Evolutionary conservation across 2,329 filamentous ascomycete species (phyloP), one percentile per base, ranked within the genome.

Genomic region (Pestalotiopsis sp.): DNA sequence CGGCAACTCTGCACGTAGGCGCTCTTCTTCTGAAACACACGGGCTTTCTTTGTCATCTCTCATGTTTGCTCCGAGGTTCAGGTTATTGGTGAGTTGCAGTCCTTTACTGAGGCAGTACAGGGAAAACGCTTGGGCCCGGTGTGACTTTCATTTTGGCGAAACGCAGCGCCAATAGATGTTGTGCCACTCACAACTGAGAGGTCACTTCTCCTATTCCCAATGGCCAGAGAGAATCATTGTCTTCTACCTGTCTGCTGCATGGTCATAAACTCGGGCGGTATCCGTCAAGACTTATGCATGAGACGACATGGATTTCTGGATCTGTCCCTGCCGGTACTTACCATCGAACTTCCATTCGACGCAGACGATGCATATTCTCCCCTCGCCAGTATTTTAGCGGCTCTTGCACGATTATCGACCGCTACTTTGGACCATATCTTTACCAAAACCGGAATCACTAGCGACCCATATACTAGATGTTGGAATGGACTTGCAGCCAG

Each of bases 31-130:
- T 36, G 62, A 64, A 64, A 64, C 62, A 23, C 41, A 38, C 45
- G 38, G 63, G 41, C 45, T 58, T 31, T 57, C 25, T 66, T 66
- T 17, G 63, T 66, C 63, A 66, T 36, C 52, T 66, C 63, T 66
- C 63, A 66, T 58, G 63, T 66, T 66, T 66, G 63, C 63, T 64
- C 27, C 62, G 31, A 23, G 23, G 25, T 17, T 38, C 45, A 23
- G n/a, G 38, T 45, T 57, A 45, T 31, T 49, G 38, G 39, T 13
- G 41, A 14, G 38, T 17, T 52, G n/a, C 23, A 45, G 20, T 25
- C 13, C 14, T 36, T 41, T 25, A 27, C 31, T 66, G 63, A 38
- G 63, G 63, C 45, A 39, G 23, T 64, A 64, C 62, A 64, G 52
- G 45, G 14, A 52, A 25, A 36, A 66, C 49, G 45, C 63, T 66